Base-by-base conservation (phyloP, 139 green algal genomes). In the Pedinophyceae sp. region DNA sequence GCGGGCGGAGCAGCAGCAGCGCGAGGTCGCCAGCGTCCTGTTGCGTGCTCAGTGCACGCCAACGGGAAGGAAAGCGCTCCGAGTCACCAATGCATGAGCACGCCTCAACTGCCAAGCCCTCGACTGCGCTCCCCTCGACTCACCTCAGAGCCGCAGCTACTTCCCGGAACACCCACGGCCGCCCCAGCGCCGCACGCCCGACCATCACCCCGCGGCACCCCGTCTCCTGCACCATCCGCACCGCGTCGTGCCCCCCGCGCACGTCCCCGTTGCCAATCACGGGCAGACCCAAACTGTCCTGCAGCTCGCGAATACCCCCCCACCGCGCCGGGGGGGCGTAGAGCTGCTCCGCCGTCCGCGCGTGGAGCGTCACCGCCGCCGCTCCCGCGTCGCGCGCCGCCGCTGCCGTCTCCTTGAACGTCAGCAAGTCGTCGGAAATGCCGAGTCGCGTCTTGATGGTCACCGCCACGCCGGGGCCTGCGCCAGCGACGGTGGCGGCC, bases 231-330 rank as follows among this genome's bases (percentile, higher is more conserved):
- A 52, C 15, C 47, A 52, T 52, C 10, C 25, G 24, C 10, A 29
- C 25, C 10, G 47, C 47, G 47, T 52, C 47, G 24, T 10, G 24
- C 10, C 24, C 24, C 25, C 15, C 47, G 24, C 7, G 15, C 24
- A 52, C 25, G 47, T 52, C 47, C 25, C 47, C 47, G 47, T 52
- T 52, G 24, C 47, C 47, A 15, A 52, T 29, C 10, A 52, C 47
- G 47, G 47, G 47, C 10, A 52, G 10, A 7, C 10, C 7, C 24
- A 52, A 15, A 7, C 7, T 29, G 10, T 10, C 7, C 10, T 22
- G 10, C 10, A 52, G 24, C 10, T 52, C 10, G 10, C 13, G 24
- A 7, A 52, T 10, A 15, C 10, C 10, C 15, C 10, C 47, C 47
- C 7, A 15, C 10, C 15, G 10, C 47, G 15, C 47, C 10, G 47